These are phyloP conservation scores for Calycina herbarum DNA, from an alignment of 2,329 filamentous ascomycete genomes.

Conservation along the genomic window DNA sequence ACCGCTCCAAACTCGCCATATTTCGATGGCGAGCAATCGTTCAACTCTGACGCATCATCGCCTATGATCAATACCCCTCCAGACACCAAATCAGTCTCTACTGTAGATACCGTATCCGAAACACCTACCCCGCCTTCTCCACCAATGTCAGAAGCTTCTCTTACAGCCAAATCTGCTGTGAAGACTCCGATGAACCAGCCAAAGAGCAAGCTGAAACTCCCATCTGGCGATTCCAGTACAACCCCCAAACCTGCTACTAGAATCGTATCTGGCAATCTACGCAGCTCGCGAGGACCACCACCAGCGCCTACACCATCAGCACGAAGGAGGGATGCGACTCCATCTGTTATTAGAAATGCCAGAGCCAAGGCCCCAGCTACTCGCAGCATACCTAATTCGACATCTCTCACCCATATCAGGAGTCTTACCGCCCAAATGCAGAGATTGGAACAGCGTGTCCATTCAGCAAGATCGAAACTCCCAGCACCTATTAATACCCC, in stretches of 20 bases:
- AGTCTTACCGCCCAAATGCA: constrained; percentile 96
- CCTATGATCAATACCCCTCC: constrained; percentile 88
- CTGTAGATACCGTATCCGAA: constrained; percentile 60
- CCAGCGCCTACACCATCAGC: constrained; percentile 24
- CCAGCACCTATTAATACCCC: constrained; percentile 79
- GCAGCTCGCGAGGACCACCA: constrained; percentile 30
- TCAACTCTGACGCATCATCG: constrained; percentile 84
- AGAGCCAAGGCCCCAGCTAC: constrained; percentile 45
- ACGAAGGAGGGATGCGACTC: constrained; percentile 35
- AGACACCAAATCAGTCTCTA: constrained; percentile 62
- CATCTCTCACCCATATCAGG: constrained; percentile 88
- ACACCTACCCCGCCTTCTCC: constrained; percentile 87
- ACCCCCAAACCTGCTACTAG: constrained; percentile 51
- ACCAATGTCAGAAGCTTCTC: constrained; percentile 83
- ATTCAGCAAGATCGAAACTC: constrained; percentile 86
- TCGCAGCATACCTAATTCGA: constrained; percentile 52
- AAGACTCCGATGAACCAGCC: constrained; percentile 36
- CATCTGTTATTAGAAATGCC: constrained; percentile 41
- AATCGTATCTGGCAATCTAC: constrained; percentile 27
- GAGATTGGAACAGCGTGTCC: constrained; percentile 88
- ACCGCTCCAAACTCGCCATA: constrained; percentile 67
- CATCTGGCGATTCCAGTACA: constrained; percentile 53
- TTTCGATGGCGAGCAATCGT: constrained; percentile 64
- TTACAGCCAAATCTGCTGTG: constrained; percentile 25
- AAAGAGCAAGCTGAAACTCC: constrained; percentile 52